A percentile compares a stretch with the other conserved stretches of the same genome.
These are phyloP conservation scores for Umbelopsis ramanniana DNA, from an alignment of 192 early-diverging fungal species.

Conservation along the genomic window DNA sequence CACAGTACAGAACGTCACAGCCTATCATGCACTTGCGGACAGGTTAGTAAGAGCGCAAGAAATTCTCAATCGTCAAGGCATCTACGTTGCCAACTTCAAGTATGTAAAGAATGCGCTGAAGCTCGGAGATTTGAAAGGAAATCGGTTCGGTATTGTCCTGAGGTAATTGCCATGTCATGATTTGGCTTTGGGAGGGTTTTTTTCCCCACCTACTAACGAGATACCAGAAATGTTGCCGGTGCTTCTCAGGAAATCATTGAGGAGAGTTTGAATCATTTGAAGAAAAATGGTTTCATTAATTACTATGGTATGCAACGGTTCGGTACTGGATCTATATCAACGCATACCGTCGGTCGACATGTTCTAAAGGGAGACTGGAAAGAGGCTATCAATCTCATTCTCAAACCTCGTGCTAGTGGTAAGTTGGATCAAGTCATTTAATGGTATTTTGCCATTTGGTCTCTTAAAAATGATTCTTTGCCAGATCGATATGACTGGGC, in stretches of 20 bases:
- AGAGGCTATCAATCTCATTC: slow-evolving; percentile 75
- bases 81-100: slow-evolving; percentile 77
- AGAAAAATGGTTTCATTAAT: slow-evolving; percentile 88
- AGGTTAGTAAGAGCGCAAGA: slow-evolving; percentile 60
- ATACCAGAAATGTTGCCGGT: slow-evolving; percentile 51
- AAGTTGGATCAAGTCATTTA: neutral
- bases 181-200: neutral
- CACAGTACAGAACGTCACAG: slow-evolving; percentile 85
- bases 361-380: slow-evolving; percentile 76
- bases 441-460: neutral
- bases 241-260: slow-evolving; percentile 53
- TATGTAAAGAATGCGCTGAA: slow-evolving; percentile 49
- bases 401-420: slow-evolving; percentile 82
- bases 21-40: slow-evolving; percentile 59
- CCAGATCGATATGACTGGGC: slow-evolving; percentile 66
- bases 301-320: slow-evolving; percentile 99
- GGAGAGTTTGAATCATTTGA: slow-evolving; percentile 66
- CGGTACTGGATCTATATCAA: slow-evolving; percentile 81
- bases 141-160: slow-evolving; percentile 88
- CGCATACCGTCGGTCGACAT: slow-evolving; percentile 79
- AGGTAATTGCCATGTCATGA: slow-evolving; percentile 63
- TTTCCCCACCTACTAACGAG: neutral
- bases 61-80: slow-evolving; percentile 44
- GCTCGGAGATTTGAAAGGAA: slow-evolving; percentile 88
- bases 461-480: neutral